phyloP scores from a whole-genome alignment of 371 early-diverging fungal genomes.

The Rhizomucor miehei region DNA sequence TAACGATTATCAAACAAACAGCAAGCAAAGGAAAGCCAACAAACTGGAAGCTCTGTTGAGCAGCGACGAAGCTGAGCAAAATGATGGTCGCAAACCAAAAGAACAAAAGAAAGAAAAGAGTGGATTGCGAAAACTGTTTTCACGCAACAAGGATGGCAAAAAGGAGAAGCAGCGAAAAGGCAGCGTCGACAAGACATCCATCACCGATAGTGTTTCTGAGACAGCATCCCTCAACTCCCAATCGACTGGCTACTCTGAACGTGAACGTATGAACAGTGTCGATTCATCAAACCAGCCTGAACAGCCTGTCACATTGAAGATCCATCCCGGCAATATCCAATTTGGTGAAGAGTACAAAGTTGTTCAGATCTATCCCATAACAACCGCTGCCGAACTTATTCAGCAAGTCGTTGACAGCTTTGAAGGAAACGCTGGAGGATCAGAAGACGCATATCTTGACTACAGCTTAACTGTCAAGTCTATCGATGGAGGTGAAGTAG shows the following conservation, averaged over 20 bases:
- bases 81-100: constrained; percentile 6
- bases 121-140: constrained; percentile 43
- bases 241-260: constrained; percentile 28
- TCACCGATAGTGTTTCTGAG: constrained; percentile 20
- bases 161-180: constrained; percentile 26
- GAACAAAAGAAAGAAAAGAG: constrained; percentile 30
- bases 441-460: constrained; percentile 28
- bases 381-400: constrained; percentile 51
- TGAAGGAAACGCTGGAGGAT: constrained; percentile 21
- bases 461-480: constrained; percentile 47
- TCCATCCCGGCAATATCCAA: constrained; percentile 51
- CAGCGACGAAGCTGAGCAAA: constrained; percentile 3
- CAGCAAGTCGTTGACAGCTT: constrained; percentile 45
- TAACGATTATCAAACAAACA: neutral
- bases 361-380: constrained; percentile 38
- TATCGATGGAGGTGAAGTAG: constrained; percentile 44
- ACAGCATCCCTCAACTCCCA: constrained; percentile 39
- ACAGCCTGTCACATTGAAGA: constrained; percentile 25
- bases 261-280: constrained; percentile 28
- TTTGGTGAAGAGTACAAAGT: constrained; percentile 46
- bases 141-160: constrained; percentile 25
- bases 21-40: constrained; percentile 12
- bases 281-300: constrained; percentile 14
- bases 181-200: constrained; percentile 12
- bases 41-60: constrained; percentile 28